Evolutionary conservation across 1,284 basidiomycete species (phyloP), one percentile per base, ranked within the genome.

Genomic region (Microbotryum saponariae): DNA sequence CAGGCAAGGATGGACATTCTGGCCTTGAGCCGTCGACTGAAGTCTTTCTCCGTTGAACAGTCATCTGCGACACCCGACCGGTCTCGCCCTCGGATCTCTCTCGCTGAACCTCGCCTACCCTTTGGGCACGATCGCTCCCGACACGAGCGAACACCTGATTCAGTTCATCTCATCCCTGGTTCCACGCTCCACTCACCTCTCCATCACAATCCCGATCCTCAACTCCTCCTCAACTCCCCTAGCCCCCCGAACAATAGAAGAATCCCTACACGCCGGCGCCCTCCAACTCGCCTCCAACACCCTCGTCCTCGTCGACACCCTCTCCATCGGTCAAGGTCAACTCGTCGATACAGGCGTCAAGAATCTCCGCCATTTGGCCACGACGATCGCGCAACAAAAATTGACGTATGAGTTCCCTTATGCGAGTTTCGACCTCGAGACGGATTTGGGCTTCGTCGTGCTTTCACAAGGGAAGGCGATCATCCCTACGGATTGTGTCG

Each of bases 371-470:
- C 81, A 84, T 0, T 75, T 87, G n/a, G 85, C 89, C 63, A 81
- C 85, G 54, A 80, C 83, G 60, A 82, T 91, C 72, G 78, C 78
- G 48, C 76, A 78, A 18, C 89, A 90, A 71, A 85, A 82, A 3
- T 76, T 91, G n/a, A 78, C 83, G 14, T 92, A 91, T 73, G 75
- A 80, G 37, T 92, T 91, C 74, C 89, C 90, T 0, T 92, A 83
- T 75, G 87, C 84, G 70, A 73, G 73, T 31, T 90, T 87, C 72
- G 78, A 82, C 14, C 89, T 92, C 71, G 80, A 85, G 31, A 89
- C 87, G 1, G 88, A 91, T 69, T 77, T 89, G 23, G 78, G 76
- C 47, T 82, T 86, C 61, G 68, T 91, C 29, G 76, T 89, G 0
- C 73, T 88, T 7, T 81, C 81, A 54, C 80, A 85, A 65, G 87